Conservation (phyloP, 2,329 filamentous ascomycete genomes). For the Aspergillus fumigatiaffinis region DNA sequence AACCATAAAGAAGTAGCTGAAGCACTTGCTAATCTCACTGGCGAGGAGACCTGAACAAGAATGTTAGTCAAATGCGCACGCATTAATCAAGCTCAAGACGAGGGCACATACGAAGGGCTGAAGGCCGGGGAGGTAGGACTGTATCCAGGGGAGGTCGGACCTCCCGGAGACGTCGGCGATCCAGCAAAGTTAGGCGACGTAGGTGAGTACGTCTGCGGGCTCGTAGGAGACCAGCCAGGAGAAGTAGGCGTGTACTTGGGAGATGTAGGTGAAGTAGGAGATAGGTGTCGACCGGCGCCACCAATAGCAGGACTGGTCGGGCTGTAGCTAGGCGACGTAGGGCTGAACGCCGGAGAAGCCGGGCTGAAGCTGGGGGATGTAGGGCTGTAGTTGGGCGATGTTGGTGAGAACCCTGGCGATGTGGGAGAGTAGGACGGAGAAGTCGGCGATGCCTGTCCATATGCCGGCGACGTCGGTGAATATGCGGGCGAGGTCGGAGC, state of each 20-base stretch:
- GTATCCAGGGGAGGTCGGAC: slow-evolving; percentile 40
- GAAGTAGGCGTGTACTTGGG: slow-evolving; percentile 56
- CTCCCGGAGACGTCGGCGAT: slow-evolving; percentile 40
- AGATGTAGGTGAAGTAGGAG: slow-evolving; percentile 47
- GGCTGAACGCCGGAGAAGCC: slow-evolving; percentile 50
- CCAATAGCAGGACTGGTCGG: slow-evolving; percentile 50
- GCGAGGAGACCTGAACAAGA: slow-evolving; percentile 34
- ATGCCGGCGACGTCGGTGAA: slow-evolving; percentile 72
- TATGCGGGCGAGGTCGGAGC: slow-evolving; percentile 60
- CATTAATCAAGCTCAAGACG: background rate
- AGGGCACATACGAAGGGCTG: slow-evolving; percentile 38
- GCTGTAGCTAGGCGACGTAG: slow-evolving; percentile 57
- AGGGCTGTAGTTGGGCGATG: slow-evolving; percentile 58
- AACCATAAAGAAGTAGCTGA: slow-evolving; percentile 17
- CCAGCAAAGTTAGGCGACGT: slow-evolving; percentile 47
- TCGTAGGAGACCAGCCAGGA: slow-evolving; percentile 47
- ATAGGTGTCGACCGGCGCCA: slow-evolving; percentile 38
- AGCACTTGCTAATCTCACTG: slow-evolving; percentile 31
- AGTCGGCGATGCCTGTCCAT: slow-evolving; percentile 63
- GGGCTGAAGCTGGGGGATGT: slow-evolving; percentile 56
- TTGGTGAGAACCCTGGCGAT: slow-evolving; percentile 55
- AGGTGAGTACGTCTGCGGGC: slow-evolving; percentile 48
- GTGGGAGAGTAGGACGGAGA: slow-evolving; percentile 52
- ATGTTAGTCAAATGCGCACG: slow-evolving; percentile 11
- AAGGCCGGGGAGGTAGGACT: slow-evolving; percentile 43